Percentiles rank a stretch among this genome's conserved stretches.
Evolutionary conservation across 2,329 filamentous ascomycete genomes (phyloP).

Genomic region (Colletotrichum orbiculare): DNA sequence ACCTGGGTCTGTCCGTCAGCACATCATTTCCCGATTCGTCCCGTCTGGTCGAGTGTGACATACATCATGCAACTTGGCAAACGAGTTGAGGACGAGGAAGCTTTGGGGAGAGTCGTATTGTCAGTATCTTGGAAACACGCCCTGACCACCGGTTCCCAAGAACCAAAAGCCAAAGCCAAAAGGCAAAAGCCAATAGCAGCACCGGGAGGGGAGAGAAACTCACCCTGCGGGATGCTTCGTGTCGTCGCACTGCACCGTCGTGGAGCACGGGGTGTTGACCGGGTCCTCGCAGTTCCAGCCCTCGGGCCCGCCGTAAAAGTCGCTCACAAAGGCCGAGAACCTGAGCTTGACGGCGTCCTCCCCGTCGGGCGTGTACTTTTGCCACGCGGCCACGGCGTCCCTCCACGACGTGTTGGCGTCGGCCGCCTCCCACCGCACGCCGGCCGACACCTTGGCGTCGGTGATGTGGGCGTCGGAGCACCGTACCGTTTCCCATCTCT

Average conservation of each 20-base stretch:
- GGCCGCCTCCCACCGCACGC: slow-evolving; percentile 8
- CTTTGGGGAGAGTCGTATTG: neutral
- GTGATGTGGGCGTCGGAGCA: slow-evolving; percentile 23
- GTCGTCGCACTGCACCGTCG: slow-evolving; percentile 6
- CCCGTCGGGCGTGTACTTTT: neutral
- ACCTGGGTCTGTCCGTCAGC: neutral
- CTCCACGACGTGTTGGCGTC: slow-evolving; percentile 17
- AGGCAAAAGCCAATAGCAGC: too few species aligned
- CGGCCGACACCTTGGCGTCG: slow-evolving; percentile 15
- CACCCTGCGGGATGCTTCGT: slow-evolving; percentile 22
- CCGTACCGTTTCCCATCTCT: neutral
- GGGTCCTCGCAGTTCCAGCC: slow-evolving; percentile 26
- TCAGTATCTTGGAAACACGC: too few species aligned
- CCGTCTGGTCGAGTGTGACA: too few species aligned
- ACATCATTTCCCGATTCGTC: too few species aligned
- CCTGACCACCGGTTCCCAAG: too few species aligned
- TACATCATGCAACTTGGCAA: slow-evolving; percentile 16
- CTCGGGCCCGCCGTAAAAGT: slow-evolving; percentile 24
- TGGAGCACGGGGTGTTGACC: slow-evolving; percentile 17
- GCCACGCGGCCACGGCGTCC: slow-evolving; percentile 8
- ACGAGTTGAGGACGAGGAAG: slow-evolving; percentile 15
- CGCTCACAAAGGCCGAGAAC: slow-evolving; percentile 17
- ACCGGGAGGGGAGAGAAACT: neutral
- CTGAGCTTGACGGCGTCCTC: neutral
- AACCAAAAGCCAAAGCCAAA: too few species aligned